A percentile compares a stretch with the other conserved stretches of the same genome.
These are phyloP conservation scores for Ajuga reptans DNA, from an alignment of 305 asterid genomes.

Conservation along the genomic window DNA sequence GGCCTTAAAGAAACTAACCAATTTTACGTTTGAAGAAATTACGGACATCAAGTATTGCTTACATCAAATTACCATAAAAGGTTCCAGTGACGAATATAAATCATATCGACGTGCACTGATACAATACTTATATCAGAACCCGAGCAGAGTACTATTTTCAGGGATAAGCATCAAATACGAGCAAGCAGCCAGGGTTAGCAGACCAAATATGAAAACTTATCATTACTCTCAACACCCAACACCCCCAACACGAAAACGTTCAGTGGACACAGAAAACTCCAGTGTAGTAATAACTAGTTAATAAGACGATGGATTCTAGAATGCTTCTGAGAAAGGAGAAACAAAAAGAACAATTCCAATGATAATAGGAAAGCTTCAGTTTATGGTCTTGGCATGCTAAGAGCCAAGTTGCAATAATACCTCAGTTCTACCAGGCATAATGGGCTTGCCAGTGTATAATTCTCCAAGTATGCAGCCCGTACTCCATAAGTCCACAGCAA, in stretches of 20 bases:
- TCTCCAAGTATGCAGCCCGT: conserved; percentile 95
- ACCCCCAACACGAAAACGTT: background rate
- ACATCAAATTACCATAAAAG: no score
- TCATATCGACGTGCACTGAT: background rate
- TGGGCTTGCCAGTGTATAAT: conserved; percentile 74
- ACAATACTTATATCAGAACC: background rate
- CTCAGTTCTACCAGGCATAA: conserved; percentile 99
- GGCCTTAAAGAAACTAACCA: background rate
- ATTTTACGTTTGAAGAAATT: background rate
- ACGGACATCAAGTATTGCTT: background rate
- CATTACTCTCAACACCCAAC: background rate
- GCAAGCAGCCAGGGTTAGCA: background rate
- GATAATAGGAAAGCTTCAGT: background rate
- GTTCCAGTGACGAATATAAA: background rate
- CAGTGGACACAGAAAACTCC: background rate
- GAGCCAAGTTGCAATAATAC: conserved; percentile 30
- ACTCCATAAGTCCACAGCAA: conserved; percentile 92
- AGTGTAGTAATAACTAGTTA: background rate
- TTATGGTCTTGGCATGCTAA: background rate
- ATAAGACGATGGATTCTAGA: background rate
- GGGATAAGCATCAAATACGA: background rate
- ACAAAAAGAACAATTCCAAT: background rate
- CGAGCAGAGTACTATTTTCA: background rate
- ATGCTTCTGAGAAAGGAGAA: background rate
- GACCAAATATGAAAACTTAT: background rate